Evolutionary conservation across 129 eudicot genomes (phyloP).

Genomic region (Daucus carota): DH1_v3.0 NC_030383.2:11041001-11041500

Average conservation of each 20-base stretch:
- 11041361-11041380: too few relatives aligned
- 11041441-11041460: too few relatives aligned
- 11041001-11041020: conserved; percentile 64
- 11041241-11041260: conserved; percentile 95
- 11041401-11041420: too few relatives aligned
- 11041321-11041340: neutral
- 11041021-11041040: conserved; percentile 56
- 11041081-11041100: conserved; percentile 56
- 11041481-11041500: too few relatives aligned
- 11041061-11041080: conserved; percentile 50
- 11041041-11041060: conserved; percentile 75
- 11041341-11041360: neutral
- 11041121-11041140: conserved; percentile 86
- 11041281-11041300: conserved; percentile 82
- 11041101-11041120: conserved; percentile 85
- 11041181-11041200: conserved; percentile 93
- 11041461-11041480: too few relatives aligned
- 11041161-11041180: conserved; percentile 84
- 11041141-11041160: conserved; percentile 75
- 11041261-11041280: conserved; percentile 81
- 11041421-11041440: too few relatives aligned
- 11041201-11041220: conserved; percentile 65
- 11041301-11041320: neutral
- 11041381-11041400: too few relatives aligned
- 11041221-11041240: conserved; percentile 98